A percentile compares a stretch with the other conserved stretches of the same genome.
phyloP scores from a whole-genome alignment of 176 grass and related monocot genomes.

The Aegilops bicornis region DNA sequence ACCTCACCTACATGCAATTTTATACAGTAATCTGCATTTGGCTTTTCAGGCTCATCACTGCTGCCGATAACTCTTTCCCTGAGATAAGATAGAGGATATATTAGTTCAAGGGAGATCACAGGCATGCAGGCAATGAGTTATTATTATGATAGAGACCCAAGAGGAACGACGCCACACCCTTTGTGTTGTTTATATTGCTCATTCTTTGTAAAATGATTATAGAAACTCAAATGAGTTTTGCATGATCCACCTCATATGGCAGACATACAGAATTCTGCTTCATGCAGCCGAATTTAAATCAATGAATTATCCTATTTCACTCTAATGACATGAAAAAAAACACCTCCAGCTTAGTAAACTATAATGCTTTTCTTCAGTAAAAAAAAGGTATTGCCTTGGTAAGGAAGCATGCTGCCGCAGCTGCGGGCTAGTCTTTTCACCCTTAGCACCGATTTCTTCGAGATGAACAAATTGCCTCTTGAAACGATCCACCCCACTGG shows the following conservation, averaged over 20 bases:
- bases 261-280: background rate
- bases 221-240: background rate
- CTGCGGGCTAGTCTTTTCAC: conserved; percentile 62
- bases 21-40: conserved; percentile 53
- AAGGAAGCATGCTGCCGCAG: conserved; percentile 75
- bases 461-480: conserved; percentile 95
- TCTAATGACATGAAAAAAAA: background rate
- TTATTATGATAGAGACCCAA: background rate
- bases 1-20: conserved; percentile 47
- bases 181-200: background rate
- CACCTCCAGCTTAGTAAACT: background rate
- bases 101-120: conserved; percentile 20
- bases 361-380: background rate
- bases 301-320: background rate
- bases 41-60: conserved; percentile 40
- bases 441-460: conserved; percentile 69
- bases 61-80: conserved; percentile 67
- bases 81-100: conserved; percentile 23
- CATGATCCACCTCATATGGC: background rate
- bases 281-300: conserved; percentile 15
- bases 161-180: background rate
- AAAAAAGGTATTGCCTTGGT: conserved; percentile 60
- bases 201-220: background rate
- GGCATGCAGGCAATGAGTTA: background rate
- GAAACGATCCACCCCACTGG: conserved; percentile 94